Evolutionary conservation across 371 early-diverging fungal species (phyloP).

Genomic region (Apophysomyces sp.): DNA sequence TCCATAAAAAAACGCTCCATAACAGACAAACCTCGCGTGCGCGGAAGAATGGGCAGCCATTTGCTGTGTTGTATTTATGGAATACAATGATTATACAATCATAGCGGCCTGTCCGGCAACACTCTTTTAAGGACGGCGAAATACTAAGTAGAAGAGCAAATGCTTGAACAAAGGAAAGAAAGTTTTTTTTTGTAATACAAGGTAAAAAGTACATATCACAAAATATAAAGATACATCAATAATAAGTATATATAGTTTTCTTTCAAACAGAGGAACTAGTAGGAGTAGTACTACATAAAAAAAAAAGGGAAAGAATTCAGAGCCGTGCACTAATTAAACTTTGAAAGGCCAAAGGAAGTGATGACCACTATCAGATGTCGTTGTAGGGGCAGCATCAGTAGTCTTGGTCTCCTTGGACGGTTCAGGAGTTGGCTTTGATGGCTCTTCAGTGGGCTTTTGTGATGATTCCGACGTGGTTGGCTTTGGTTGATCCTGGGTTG

Average conservation of each 20-base stretch:
- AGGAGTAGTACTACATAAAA: not conserved
- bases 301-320: not conserved
- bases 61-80: too few relatives aligned
- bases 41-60: too few relatives aligned
- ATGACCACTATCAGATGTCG: not conserved
- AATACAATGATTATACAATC: not conserved
- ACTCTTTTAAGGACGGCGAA: not conserved
- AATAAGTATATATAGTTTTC: not conserved
- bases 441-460: not conserved
- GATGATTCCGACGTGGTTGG: slow-evolving; percentile 3
- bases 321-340: not conserved
- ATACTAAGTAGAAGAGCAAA: not conserved
- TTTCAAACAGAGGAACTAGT: not conserved
- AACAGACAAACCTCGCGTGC: too few relatives aligned
- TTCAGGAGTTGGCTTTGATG: not conserved
- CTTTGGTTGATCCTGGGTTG: slow-evolving; percentile 1
- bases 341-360: slow-evolving; percentile 8
- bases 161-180: not conserved
- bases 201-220: not conserved
- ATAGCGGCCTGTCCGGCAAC: too few relatives aligned
- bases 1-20: too few relatives aligned
- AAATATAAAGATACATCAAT: not conserved
- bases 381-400: not conserved
- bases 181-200: not conserved
- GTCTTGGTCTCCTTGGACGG: not conserved